phyloP scores from a whole-genome alignment of 768 basidiomycete species.

The Panaeolus cyanescens region DNA sequence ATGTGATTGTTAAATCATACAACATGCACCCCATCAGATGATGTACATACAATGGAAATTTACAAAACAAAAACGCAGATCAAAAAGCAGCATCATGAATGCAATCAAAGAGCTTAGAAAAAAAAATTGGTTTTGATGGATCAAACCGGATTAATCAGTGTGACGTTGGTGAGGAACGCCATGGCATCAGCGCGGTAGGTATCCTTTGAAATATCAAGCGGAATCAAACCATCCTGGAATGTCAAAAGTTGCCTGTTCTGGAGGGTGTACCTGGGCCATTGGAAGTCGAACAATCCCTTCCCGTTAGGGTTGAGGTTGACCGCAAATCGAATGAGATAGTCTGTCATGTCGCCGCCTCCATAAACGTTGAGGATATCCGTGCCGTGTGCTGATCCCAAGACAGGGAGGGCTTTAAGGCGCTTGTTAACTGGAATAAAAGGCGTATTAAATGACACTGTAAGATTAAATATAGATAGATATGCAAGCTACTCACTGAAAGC shows the following conservation, averaged over 20 bases:
- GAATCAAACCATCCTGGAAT: constrained; percentile 29
- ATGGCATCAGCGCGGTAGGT: constrained; percentile 28
- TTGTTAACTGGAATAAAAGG: constrained; percentile 38
- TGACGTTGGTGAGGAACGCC: constrained; percentile 25
- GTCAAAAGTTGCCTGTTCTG: constrained; percentile 28
- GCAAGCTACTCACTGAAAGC: background rate
- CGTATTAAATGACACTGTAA: background rate
- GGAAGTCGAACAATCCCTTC: constrained; percentile 6
- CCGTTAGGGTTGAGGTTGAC: constrained; percentile 2
- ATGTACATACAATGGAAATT: background rate
- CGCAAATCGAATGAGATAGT: constrained; percentile 37
- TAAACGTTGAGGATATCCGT: constrained; percentile 46
- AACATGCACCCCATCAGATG: background rate
- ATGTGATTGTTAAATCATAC: background rate
- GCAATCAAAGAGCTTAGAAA: background rate
- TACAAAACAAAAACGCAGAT: background rate
- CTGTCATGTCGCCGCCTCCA: constrained; percentile 41
- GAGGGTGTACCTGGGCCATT: constrained; percentile 25
- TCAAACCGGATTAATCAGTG: constrained; percentile 12
- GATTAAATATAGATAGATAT: constrained; percentile 4
- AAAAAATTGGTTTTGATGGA: background rate
- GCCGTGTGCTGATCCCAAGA: constrained; percentile 49
- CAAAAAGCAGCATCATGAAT: background rate
- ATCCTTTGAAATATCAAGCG: constrained; percentile 26
- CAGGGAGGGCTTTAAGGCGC: constrained; percentile 41